Conservation (phyloP, 1,139 yeast species). For the Geotrichum candidum region DNA sequence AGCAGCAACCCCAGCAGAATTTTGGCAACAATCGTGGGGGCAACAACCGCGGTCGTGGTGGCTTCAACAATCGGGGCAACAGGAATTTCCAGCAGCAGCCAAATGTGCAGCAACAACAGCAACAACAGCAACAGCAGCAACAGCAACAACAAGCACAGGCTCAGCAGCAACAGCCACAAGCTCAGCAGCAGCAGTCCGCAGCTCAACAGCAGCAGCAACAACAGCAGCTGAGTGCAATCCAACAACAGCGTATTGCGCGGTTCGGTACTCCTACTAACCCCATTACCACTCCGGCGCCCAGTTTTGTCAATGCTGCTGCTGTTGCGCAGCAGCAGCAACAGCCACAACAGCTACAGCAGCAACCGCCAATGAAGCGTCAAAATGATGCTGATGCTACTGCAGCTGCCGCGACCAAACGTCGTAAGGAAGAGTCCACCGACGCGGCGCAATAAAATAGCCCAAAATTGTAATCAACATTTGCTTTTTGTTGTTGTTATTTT, state of each 20-base stretch:
- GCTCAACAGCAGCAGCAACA: neutral
- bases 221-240: conserved; percentile 5
- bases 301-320: neutral
- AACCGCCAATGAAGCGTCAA: conserved; percentile 15
- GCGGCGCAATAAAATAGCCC: neutral
- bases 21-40: neutral
- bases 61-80: neutral
- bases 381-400: neutral
- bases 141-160: neutral
- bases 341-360: conserved; percentile 19
- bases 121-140: neutral
- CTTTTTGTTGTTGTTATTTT: neutral
- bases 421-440: neutral
- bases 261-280: neutral
- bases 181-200: conserved; percentile 1
- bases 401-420: neutral
- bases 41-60: neutral
- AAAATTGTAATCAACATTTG: neutral
- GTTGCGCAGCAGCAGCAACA: conserved; percentile 14
- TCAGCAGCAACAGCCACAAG: conserved; percentile 15
- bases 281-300: neutral
- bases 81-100: neutral
- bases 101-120: neutral
- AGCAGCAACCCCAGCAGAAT: neutral
- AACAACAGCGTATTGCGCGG: conserved; percentile 15